Evolutionary conservation across 345 rosid genomes (phyloP).

Genomic region (Zanthoxylum bungeanum): DNA sequence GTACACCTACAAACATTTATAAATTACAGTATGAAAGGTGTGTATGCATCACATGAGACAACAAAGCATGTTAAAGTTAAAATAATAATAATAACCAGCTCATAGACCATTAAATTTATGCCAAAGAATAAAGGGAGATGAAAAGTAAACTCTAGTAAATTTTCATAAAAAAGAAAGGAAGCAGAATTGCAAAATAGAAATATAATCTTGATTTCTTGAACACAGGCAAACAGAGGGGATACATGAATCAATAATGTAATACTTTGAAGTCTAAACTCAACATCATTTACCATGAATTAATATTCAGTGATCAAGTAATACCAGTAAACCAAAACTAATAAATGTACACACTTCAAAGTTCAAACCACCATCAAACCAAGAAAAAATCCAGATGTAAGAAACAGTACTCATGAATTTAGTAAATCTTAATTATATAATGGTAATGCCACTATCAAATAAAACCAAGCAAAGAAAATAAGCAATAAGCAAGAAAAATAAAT

Average conservation of each 20-base stretch:
- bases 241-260: neutral
- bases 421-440: too few species aligned
- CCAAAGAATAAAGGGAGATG: neutral
- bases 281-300: neutral
- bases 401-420: too few species aligned
- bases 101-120: neutral
- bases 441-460: neutral
- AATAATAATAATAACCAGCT: neutral
- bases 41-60: neutral
- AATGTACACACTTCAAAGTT: too few species aligned
- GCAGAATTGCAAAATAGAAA: neutral
- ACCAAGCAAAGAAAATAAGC: neutral
- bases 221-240: neutral
- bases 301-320: neutral
- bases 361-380: too few species aligned
- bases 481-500: neutral
- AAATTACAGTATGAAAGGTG: neutral
- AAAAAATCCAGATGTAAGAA: too few species aligned
- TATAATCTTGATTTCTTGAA: neutral
- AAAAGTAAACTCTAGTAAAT: neutral
- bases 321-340: too few species aligned
- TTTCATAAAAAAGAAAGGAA: neutral
- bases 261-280: too few species aligned
- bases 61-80: neutral
- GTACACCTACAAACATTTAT: neutral